Evolutionary conservation across 768 basidiomycete species (phyloP), one percentile per base, ranked within the genome.

Genomic region (Hemileccinum impolitum): DNA sequence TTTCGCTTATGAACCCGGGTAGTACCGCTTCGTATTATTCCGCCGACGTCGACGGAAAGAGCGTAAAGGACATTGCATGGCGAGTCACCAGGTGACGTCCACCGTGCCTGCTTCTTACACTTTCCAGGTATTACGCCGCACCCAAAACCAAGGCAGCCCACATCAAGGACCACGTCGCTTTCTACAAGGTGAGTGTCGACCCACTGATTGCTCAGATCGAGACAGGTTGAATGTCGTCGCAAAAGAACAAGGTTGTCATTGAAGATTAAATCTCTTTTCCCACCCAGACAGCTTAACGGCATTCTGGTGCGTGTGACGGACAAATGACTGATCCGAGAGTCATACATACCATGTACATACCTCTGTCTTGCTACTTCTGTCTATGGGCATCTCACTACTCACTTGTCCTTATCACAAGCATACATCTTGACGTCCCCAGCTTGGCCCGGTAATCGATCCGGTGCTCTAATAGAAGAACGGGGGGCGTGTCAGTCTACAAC

Each of bases 1-100:
- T 8, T 3, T n/a, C 42, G 10, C 30, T 51, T 25, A 46, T 43
- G 34, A 47, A 42, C 31, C 6, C 34, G 14, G 38, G 28, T 30
- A 85, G 84, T 35, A 72, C 69, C 1, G 88, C 88, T 6, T 71
- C 78, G 11, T 90, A 89, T 61, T 88, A 87, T 59, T 75, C 80
- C 52, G 78, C 75, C 17, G 64, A 67, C 1, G 67, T 87, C 14
- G 70, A 72, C 28, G 81, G 75, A 30, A 72, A 73, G 26, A 61
- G 50, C 1, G 65, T 82, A 10, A 70, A 75, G 13, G 85, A 90
- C 51, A 66, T 83, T 25, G 85, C 86, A 45, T 89, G 88, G 87
- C 82, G 48, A 56, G 77, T 65, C 1, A 11, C 8, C 23, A 40
- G 47, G 10, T 35, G 19, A 21, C 39, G 17, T 28, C 19, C 44